These are phyloP conservation scores for Colletotrichum phormii DNA, from an alignment of 2,329 filamentous ascomycete genomes.

Conservation along the genomic window DNA sequence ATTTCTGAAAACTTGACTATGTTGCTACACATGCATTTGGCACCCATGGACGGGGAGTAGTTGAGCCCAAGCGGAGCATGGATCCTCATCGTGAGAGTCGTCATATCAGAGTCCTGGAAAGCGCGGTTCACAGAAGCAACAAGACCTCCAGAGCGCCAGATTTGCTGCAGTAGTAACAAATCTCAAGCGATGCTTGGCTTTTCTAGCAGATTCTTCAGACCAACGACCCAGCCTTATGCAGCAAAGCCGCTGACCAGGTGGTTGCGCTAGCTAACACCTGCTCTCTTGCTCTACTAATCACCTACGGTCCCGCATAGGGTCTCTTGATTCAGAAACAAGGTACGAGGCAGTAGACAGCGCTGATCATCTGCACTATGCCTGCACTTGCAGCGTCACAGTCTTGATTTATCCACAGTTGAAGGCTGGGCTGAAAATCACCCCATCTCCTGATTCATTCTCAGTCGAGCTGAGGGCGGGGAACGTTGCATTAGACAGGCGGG, in stretches of 20 bases:
- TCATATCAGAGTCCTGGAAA: no score
- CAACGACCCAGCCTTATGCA: neutral
- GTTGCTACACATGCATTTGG: neutral
- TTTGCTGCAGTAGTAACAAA: neutral
- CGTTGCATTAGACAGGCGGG: neutral
- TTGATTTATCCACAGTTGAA: neutral
- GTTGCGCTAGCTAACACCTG: neutral
- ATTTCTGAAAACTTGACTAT: neutral
- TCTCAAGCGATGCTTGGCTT: neutral
- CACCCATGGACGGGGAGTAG: neutral
- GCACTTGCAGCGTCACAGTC: neutral
- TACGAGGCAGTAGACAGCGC: neutral
- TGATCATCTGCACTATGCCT: neutral
- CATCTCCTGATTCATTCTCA: neutral
- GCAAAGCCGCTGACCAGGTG: neutral
- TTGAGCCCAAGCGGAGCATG: neutral
- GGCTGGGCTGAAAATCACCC: neutral
- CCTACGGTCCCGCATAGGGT: neutral
- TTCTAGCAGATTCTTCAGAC: neutral
- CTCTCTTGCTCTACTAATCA: neutral
- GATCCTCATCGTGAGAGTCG: neutral
- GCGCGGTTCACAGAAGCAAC: neutral
- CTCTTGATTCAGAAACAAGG: neutral
- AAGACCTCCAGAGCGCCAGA: neutral
- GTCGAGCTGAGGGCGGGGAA: slow-evolving; percentile 11